Percentiles rank a stretch among this genome's conserved stretches.
phyloP scores from a whole-genome alignment of 176 grass and related monocot genomes.

The Oryza rufipogon region DNA sequence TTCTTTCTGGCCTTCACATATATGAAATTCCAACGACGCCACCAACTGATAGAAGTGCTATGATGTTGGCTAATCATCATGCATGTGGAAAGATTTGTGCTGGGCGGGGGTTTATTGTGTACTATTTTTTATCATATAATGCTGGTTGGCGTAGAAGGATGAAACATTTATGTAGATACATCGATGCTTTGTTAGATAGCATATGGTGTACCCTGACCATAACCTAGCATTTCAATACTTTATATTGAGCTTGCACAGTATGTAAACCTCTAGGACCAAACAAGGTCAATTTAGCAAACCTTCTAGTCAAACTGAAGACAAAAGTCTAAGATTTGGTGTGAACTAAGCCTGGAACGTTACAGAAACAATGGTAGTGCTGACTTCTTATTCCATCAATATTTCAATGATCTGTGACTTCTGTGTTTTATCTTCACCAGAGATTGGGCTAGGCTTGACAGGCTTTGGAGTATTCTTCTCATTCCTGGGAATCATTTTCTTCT shows the following conservation, averaged over 20 bases:
- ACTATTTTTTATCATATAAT: no score
- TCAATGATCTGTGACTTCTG: slow-evolving; percentile 22
- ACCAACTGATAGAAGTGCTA: background rate
- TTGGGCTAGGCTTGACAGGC: slow-evolving; percentile 88
- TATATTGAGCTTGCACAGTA: background rate
- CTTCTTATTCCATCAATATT: slow-evolving; percentile 19
- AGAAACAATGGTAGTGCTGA: background rate
- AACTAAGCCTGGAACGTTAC: background rate
- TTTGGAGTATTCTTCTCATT: slow-evolving; percentile 98
- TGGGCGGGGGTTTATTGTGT: no score
- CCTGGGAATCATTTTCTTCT: slow-evolving; percentile 92
- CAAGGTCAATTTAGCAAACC: background rate
- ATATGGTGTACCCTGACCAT: background rate
- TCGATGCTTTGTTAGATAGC: background rate
- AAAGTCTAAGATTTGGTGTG: background rate
- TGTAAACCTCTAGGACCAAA: background rate
- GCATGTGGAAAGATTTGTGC: background rate
- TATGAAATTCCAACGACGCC: background rate
- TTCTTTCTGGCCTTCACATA: background rate
- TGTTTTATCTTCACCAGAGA: slow-evolving; percentile 60
- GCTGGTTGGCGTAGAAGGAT: background rate
- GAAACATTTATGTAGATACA: background rate
- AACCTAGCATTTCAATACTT: background rate
- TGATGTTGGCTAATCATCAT: no score
- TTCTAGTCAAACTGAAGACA: slow-evolving; percentile 11